Evolutionary conservation across 257 asterid species (phyloP).

Genomic region (Lantana camara): DNA sequence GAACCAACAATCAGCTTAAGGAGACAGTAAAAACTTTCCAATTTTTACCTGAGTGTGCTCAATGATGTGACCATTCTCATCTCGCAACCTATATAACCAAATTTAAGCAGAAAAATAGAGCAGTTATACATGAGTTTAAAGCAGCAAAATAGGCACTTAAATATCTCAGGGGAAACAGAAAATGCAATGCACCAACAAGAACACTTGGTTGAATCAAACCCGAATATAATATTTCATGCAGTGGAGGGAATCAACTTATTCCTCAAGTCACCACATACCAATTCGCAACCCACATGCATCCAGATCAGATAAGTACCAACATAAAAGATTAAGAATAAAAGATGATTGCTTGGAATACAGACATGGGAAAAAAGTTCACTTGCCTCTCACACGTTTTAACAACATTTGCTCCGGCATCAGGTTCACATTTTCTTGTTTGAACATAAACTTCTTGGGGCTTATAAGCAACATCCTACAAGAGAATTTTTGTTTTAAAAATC

Average conservation of each 20-base stretch:
- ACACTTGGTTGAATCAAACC: neutral
- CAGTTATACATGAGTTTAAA: neutral
- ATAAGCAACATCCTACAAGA: conserved; percentile 81
- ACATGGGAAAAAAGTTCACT: conserved; percentile 31
- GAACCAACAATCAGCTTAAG: neutral
- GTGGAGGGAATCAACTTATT: neutral
- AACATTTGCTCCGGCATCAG: conserved; percentile 75
- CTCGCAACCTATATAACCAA: conserved; percentile 68
- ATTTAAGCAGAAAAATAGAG: conserved; percentile 20
- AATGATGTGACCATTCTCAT: conserved; percentile 75
- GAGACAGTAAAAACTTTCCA: conserved; percentile 16
- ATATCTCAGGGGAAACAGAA: neutral
- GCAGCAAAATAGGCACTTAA: neutral
- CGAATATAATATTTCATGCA: neutral
- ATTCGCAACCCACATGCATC: neutral
- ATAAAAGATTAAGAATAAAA: conserved; percentile 1
- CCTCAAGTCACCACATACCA: neutral
- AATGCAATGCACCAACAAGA: neutral
- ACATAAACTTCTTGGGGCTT: conserved; percentile 86
- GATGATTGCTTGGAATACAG: conserved; percentile 9
- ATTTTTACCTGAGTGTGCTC: conserved; percentile 78
- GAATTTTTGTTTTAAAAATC: neutral
- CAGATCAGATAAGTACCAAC: conserved; percentile 5
- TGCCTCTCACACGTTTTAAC: conserved; percentile 89
- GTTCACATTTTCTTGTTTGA: conserved; percentile 83